Base-by-base conservation (phyloP, 345 rosid genomes). In the Eutrema yunnanense region DNA sequence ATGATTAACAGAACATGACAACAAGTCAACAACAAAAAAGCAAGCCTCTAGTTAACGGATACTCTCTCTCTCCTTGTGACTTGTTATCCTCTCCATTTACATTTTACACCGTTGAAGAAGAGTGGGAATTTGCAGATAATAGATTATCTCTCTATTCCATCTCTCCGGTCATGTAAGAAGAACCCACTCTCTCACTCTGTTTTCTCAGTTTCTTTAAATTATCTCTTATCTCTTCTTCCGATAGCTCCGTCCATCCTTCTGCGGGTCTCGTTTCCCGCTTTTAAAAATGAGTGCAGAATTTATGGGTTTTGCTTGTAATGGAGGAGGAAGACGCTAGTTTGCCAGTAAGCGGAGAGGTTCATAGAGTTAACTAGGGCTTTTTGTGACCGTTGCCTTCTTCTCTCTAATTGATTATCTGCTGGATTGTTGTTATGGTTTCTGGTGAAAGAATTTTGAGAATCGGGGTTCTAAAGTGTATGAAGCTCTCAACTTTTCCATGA, bases 161-260 rank as follows among this genome's bases (percentile, higher is more conserved):
- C 48, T 67, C 41, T 67, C 54, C 22, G 32, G 73, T 67, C 73
- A 74, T 74, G 78, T 74, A 74, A 49, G 55, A 22, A 67, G 55
- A 32, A 67, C 14, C 16, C 46, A 7, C 13, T 56, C 65, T 65
- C 33, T 48, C 59, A 56, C 60, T 50, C 51, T 61, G 50, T 9
- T 49, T 38, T 59, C 19, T 49, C 3, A 13, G 59, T 6, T 50
- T n/a, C 22, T 33, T 52, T 11, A 16, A 6, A 19, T 19, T 16
- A 33, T 6, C 57, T 12, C 33, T 2, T 7, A 57, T 13, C 55
- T 69, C 38, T 55, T 41, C 26, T 62, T 59, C 60, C 3, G n/a
- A 47, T 6, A 47, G 26, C 4, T 47, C 9, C 26, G 22, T 11
- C 10, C 36, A 6, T 40, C 30, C 30, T n/a, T 16, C 37, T 40